Evolutionary conservation across 257 asterid species (phyloP).

Genomic region (Penstemon newberryi): DNA sequence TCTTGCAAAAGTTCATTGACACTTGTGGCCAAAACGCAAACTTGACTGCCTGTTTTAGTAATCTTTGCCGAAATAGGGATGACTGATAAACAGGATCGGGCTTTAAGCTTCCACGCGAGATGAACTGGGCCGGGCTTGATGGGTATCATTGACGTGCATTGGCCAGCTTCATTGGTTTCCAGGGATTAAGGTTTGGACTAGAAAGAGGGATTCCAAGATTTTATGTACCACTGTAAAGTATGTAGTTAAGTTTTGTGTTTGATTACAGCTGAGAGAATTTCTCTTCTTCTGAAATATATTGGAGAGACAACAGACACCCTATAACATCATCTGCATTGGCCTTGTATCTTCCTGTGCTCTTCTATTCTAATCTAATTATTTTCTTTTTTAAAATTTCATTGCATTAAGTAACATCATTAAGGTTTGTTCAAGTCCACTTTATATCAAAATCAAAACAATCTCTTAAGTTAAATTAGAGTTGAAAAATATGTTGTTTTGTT

Average conservation of each 20-base stretch:
- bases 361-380: conserved; percentile 25
- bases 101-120: not conserved
- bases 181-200: not conserved
- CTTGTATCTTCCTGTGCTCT: conserved; percentile 30
- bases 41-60: not conserved
- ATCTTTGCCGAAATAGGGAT: not conserved
- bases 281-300: conserved; percentile 37
- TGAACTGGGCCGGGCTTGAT: conserved; percentile 1
- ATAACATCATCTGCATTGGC: conserved; percentile 28
- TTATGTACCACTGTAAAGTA: conserved; percentile 41
- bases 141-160: conserved; percentile 2
- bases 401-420: too few species aligned
- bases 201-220: not conserved
- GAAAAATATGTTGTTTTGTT: not conserved
- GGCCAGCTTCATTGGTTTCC: not conserved
- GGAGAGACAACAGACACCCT: conserved; percentile 25
- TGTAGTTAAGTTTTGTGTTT: conserved; percentile 33
- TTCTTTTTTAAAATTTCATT: too few species aligned
- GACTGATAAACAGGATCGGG: not conserved
- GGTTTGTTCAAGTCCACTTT: not conserved
- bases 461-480: not conserved
- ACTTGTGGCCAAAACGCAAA: conserved; percentile 14
- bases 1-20: conserved; percentile 56
- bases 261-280: conserved; percentile 37
- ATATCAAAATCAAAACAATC: not conserved